These are phyloP conservation scores for Hypoxylon sp. DNA, from an alignment of 2,329 filamentous ascomycete genomes.

Conservation along the genomic window DNA sequence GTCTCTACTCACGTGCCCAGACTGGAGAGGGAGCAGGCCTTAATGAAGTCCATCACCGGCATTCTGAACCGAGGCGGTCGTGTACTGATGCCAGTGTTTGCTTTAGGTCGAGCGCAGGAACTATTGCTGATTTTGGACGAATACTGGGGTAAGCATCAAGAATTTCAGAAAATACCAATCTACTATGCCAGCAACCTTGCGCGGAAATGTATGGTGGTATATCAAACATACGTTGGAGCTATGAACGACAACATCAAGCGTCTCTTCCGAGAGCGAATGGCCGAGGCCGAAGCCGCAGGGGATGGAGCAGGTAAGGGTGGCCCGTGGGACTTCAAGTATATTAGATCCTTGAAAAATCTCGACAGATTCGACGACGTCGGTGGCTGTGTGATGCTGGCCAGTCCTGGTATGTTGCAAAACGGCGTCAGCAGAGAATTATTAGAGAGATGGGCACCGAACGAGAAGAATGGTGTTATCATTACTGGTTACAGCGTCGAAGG, in stretches of 20 bases:
- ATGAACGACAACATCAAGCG: constrained; percentile 99
- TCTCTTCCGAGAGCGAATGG: constrained; percentile 91
- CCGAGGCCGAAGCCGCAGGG: constrained; percentile 83
- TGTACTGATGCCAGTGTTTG: constrained; percentile 94
- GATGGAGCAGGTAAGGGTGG: constrained; percentile 79
- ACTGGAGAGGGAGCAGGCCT: constrained; percentile 86
- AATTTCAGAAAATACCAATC: constrained; percentile 90
- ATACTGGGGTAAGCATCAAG: constrained; percentile 90
- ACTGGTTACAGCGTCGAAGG: constrained; percentile 98
- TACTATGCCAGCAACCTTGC: constrained; percentile 98
- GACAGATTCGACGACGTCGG: constrained; percentile 97
- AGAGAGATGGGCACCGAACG: constrained; percentile 94
- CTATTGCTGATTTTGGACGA: constrained; percentile 94
- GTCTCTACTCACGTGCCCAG: constrained; percentile 93
- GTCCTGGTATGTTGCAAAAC: constrained; percentile 97
- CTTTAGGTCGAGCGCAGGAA: constrained; percentile 92
- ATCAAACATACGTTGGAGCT: constrained; percentile 96
- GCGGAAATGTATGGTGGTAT: constrained; percentile 97
- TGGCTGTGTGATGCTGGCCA: constrained; percentile 95
- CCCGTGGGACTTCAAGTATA: constrained; percentile 97
- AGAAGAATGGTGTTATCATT: constrained; percentile 97
- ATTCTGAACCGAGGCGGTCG: constrained; percentile 92
- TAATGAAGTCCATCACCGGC: constrained; percentile 95
- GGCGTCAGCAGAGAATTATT: constrained; percentile 92
- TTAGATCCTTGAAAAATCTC: constrained; percentile 88